phyloP scores from a whole-genome alignment of 441 rosid genomes.

The Sinapis alba region DNA sequence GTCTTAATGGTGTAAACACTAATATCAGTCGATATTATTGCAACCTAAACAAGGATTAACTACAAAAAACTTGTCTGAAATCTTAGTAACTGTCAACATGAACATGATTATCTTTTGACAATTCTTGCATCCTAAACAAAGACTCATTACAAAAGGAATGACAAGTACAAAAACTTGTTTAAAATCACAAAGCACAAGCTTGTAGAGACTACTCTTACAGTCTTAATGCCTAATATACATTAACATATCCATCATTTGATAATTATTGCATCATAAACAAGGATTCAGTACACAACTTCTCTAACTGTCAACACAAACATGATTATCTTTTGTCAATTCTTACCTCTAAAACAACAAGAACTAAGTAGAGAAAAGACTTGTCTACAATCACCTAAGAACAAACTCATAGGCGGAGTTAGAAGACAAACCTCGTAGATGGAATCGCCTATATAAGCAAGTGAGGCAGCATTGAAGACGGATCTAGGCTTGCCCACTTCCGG shows the following conservation, averaged over 20 bases:
- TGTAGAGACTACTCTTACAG: background rate
- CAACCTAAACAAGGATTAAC: background rate
- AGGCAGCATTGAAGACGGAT: constrained; percentile 72
- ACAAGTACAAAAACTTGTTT: background rate
- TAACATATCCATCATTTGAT: background rate
- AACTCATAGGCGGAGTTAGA: background rate
- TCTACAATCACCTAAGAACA: background rate
- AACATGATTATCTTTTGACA: background rate
- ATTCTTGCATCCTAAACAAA: background rate
- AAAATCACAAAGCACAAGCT: background rate
- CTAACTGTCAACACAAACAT: too few relatives aligned
- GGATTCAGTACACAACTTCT: too few relatives aligned
- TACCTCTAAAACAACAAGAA: background rate
- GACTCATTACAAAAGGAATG: background rate
- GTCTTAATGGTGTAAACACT: background rate
- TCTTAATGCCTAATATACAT: constrained; percentile 7
- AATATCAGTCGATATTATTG: background rate
- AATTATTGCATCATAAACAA: too few relatives aligned
- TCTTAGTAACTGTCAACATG: background rate
- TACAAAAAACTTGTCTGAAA: background rate
- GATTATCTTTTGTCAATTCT: too few relatives aligned
- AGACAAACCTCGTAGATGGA: constrained; percentile 74
- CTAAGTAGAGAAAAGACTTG: background rate
- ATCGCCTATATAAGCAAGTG: constrained; percentile 80
- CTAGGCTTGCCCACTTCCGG: constrained; percentile 91